These are phyloP conservation scores for Colletotrichum eremochloae DNA, from an alignment of 2,329 filamentous ascomycete genomes.

Conservation along the genomic window DNA sequence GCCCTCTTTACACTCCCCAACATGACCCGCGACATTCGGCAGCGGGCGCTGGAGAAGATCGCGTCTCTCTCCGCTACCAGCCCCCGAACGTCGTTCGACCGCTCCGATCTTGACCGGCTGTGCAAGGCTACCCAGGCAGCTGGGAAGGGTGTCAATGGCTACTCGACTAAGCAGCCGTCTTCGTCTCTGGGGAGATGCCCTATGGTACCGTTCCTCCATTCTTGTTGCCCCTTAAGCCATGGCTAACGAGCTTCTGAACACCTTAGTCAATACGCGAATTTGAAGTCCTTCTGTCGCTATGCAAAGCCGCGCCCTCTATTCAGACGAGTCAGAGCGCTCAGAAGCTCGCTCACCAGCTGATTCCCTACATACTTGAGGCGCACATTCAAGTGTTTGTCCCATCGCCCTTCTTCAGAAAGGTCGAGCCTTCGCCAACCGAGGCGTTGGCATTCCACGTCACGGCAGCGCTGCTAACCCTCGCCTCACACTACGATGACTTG, in stretches of 20 bases:
- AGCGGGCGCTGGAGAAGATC: conserved; percentile 74
- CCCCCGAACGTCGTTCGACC: conserved; percentile 67
- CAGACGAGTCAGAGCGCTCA: conserved; percentile 79
- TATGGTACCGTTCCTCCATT: conserved; percentile 64
- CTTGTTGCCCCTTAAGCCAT: conserved; percentile 1
- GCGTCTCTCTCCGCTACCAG: conserved; percentile 71
- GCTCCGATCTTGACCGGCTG: conserved; percentile 73
- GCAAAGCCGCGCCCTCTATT: conserved; percentile 86
- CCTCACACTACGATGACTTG: conserved; percentile 77
- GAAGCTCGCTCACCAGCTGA: conserved; percentile 82
- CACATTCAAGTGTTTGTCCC: conserved; percentile 82
- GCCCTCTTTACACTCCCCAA: conserved; percentile 30
- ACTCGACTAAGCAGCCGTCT: conserved; percentile 52
- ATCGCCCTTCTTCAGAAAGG: conserved; percentile 84
- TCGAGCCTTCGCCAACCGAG: conserved; percentile 92
- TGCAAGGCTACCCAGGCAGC: conserved; percentile 69
- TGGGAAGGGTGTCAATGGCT: conserved; percentile 62
- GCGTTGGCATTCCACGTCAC: conserved; percentile 83
- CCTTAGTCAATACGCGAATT: conserved; percentile 86
- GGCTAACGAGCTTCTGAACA: conserved; percentile 19
- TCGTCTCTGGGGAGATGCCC: conserved; percentile 66
- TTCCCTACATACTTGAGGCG: conserved; percentile 87
- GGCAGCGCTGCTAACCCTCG: conserved; percentile 84
- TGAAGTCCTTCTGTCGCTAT: conserved; percentile 90
- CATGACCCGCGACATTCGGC: conserved; percentile 71